Base-by-base conservation (phyloP, 2,329 filamentous ascomycete genomes). In the Pseudogymnoascus verrucosus region DNA sequence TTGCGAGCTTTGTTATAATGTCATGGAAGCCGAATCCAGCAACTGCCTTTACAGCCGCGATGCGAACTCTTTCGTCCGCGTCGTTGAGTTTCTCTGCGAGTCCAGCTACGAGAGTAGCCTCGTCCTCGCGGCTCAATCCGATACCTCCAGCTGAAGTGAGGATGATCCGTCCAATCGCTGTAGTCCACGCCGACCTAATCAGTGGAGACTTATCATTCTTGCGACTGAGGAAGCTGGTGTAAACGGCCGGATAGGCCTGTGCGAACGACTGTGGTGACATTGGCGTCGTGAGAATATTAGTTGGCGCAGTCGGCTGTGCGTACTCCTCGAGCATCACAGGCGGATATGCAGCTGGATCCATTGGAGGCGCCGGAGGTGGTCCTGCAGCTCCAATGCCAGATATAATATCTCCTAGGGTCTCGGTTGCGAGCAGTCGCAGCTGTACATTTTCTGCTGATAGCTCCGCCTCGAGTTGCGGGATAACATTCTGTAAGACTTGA, bases 381-480 rank as follows among this genome's bases (percentile, higher is more conserved):
- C 93, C 93, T 66, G 93, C 91, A 65, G 93, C 90, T 60, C 93
- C 93, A 73, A 98, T 96, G 5, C 93, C 93, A 42, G 93, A 89
- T 26, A 96, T 89, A 81, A 99, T 93, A 72, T 98, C 93, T 62
- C 96, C 95, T 40, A 99, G 85, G 0, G 95, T 96, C 75, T 98
- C 91, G 0, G 93, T 96, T 2, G 93, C 93, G 64, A 99, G 82
- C 65, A 91, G 83, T 62, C 95, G 89, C 63, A 99, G 79, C 69
- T 95, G 87, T 2, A 93, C 82, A 65, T 96, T 96, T 72, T 99
- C 95, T 0, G 93, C 92, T 3, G 89, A 89, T 62, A 99, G 79
- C 77, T 99, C 95, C 36, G 91, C 90, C 72, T 98, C 93, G 40
- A 99, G 81, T 74, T 97, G 93, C 3, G 93, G 93, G 62, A 99